phyloP scores from a whole-genome alignment of 352 stramenopile genomes.

The Phytophthora capsici region DNA sequence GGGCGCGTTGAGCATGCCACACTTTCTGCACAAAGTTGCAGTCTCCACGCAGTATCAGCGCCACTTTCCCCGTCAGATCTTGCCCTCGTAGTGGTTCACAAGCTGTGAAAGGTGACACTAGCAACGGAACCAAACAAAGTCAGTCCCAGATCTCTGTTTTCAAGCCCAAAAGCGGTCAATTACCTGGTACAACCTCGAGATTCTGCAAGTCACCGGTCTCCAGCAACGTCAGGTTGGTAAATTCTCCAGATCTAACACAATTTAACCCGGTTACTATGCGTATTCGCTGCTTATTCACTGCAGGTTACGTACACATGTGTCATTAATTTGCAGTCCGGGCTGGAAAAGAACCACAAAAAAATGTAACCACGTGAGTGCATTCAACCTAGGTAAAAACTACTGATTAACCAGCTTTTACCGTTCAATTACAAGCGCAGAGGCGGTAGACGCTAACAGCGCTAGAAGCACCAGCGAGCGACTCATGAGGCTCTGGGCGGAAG shows the following conservation, averaged over 20 bases:
- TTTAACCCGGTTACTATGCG: conserved; percentile 4
- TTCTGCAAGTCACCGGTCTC: conserved; percentile 37
- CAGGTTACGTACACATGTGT: conserved; percentile 69
- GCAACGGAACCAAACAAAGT: not conserved
- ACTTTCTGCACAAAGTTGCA: conserved; percentile 68
- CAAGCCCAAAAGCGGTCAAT: not conserved
- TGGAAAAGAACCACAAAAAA: conserved; percentile 31
- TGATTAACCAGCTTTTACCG: conserved; percentile 30
- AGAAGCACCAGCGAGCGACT: conserved; percentile 24
- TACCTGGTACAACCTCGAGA: conserved; percentile 57
- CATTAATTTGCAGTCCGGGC: conserved; percentile 58
- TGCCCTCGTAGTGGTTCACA: conserved; percentile 60
- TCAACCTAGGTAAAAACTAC: not conserved
- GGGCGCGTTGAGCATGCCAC: conserved; percentile 64
- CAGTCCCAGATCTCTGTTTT: conserved; percentile 1
- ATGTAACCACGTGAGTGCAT: conserved; percentile 12
- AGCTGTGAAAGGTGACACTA: conserved; percentile 64
- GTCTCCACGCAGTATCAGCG: conserved; percentile 78
- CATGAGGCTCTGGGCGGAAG: conserved; percentile 24
- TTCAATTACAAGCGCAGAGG: conserved; percentile 53
- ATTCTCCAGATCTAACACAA: conserved; percentile 64
- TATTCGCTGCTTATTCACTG: not conserved
- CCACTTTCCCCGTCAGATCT: conserved; percentile 67
- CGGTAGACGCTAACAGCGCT: conserved; percentile 14
- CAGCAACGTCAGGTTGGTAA: conserved; percentile 66